Conservation (phyloP, 306 rosid species). For the Rosa multiflora region DNA sequence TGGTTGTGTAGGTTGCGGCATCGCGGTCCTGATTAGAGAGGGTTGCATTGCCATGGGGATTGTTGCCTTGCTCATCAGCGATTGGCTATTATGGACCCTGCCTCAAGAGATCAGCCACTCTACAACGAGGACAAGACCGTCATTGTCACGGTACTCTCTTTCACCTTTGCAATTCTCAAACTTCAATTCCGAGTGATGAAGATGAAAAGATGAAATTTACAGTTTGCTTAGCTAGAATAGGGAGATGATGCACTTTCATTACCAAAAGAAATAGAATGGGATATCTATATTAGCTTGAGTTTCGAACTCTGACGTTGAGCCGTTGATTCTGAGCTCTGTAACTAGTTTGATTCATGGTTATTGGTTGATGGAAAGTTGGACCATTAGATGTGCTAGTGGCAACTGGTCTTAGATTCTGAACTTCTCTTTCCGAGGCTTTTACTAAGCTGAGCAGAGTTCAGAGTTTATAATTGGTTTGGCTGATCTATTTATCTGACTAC, state of each 20-base stretch:
- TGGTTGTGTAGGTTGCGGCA: no score
- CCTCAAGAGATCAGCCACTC: no score
- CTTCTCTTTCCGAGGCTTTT: background rate
- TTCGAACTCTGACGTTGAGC: background rate
- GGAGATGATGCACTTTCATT: no score
- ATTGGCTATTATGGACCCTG: no score
- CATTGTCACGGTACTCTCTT: constrained; percentile 55
- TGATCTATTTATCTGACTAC: background rate
- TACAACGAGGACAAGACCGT: constrained; percentile 22
- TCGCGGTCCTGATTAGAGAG: no score
- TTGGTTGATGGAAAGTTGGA: background rate
- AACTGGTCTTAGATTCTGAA: background rate
- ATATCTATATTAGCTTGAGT: background rate
- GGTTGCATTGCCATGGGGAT: no score
- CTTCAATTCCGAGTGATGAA: no score
- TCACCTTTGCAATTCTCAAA: background rate
- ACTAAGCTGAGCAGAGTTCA: background rate
- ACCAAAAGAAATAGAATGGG: no score
- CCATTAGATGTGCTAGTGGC: background rate
- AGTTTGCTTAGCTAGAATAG: no score
- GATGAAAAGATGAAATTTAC: no score
- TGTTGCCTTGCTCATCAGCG: no score
- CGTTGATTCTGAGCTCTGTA: no score
- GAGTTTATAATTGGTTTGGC: background rate
- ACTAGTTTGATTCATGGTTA: background rate